phyloP scores from a whole-genome alignment of 2,329 filamentous ascomycete genomes.

The Aureobasidium sp. region DNA sequence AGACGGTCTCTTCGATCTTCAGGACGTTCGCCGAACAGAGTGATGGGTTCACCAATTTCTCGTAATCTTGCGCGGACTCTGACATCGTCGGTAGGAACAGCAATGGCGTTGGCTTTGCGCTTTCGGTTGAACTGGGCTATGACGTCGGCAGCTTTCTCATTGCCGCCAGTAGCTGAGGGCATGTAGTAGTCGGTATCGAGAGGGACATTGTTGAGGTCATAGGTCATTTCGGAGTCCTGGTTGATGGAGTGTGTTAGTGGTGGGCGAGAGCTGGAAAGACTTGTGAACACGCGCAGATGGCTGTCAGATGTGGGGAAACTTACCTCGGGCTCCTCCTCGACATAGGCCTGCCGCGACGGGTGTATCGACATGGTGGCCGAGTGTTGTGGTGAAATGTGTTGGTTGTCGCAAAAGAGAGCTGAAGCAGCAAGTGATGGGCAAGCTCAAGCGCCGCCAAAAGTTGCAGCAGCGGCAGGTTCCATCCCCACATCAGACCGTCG shows the following conservation, averaged over 20 bases:
- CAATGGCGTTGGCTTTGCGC: conserved; percentile 75
- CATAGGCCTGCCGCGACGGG: conserved; percentile 84
- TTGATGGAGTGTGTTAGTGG: neutral
- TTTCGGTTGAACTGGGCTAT: conserved; percentile 86
- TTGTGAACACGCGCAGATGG: conserved; percentile 26
- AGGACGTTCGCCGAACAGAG: conserved; percentile 84
- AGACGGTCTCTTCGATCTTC: conserved; percentile 79
- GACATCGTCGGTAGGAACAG: conserved; percentile 88
- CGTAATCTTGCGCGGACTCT: conserved; percentile 73
- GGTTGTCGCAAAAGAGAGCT: neutral
- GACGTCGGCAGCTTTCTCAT: conserved; percentile 77
- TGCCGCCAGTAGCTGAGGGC: conserved; percentile 56
- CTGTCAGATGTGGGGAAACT: neutral
- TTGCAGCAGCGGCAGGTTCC: neutral
- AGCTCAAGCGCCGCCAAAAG: neutral
- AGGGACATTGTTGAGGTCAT: conserved; percentile 15
- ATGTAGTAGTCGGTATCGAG: conserved; percentile 81
- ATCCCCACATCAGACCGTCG: neutral
- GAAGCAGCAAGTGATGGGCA: neutral
- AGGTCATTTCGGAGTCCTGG: conserved; percentile 15
- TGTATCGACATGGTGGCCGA: conserved; percentile 51
- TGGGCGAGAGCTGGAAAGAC: conserved; percentile 15
- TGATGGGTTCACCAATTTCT: conserved; percentile 86
- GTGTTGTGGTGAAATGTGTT: neutral
- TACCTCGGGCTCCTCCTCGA: conserved; percentile 59